Evolutionary conservation across 2,329 filamentous ascomycete species (phyloP).

Genomic region (Exophiala sideris): DNA sequence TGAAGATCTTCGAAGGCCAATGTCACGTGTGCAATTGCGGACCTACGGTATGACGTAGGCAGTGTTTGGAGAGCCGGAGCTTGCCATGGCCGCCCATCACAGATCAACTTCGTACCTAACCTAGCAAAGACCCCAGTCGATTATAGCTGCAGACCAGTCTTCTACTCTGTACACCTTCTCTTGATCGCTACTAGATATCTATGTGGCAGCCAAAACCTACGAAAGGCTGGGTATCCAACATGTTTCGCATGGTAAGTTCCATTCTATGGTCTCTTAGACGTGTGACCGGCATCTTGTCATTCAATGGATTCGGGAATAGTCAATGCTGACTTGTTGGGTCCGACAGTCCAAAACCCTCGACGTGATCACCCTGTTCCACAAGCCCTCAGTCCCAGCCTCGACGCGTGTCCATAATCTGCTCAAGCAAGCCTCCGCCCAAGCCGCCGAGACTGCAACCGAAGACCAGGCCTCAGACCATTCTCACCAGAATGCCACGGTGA

Average conservation of each 20-base stretch:
- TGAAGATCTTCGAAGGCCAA: background rate
- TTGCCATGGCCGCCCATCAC: background rate
- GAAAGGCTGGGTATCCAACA: conserved; percentile 22
- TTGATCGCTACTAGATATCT: background rate
- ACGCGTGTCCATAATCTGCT: conserved; percentile 70
- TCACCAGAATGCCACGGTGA: conserved; percentile 52
- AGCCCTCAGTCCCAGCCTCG: conserved; percentile 69
- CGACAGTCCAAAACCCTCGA: conserved; percentile 73
- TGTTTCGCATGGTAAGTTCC: conserved; percentile 22
- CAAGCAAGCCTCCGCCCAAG: conserved; percentile 72
- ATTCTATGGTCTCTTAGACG: no score
- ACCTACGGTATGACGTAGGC: background rate
- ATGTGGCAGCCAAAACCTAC: conserved; percentile 23
- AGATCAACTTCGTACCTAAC: background rate
- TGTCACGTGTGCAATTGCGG: background rate
- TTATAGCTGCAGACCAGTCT: background rate
- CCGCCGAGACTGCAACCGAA: conserved; percentile 64
- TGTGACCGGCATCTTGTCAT: no score
- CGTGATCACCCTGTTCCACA: conserved; percentile 95
- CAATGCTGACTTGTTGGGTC: no score
- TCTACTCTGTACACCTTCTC: background rate
- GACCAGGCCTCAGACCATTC: conserved; percentile 70
- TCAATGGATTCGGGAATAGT: no score
- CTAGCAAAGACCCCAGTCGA: background rate
- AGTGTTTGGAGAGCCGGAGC: background rate